These are phyloP conservation scores for Lactuca saligna DNA, from an alignment of 129 eudicot species.

Conservation along the genomic window DNA sequence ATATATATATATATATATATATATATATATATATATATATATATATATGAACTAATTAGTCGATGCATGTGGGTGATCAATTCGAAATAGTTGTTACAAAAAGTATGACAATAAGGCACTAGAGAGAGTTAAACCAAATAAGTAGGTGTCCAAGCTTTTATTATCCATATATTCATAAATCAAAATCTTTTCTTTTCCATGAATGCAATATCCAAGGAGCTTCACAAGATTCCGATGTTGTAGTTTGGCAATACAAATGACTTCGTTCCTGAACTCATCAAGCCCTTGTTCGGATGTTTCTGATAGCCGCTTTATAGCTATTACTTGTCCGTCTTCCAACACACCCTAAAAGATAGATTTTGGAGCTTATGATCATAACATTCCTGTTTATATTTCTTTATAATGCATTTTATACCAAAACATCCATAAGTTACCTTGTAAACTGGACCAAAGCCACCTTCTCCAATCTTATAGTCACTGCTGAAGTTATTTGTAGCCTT, in stretches of 20 bases:
- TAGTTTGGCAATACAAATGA: slow-evolving; percentile 1
- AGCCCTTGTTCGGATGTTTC: background rate
- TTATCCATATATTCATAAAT: background rate
- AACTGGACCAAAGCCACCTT: too few species aligned
- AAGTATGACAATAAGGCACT: too few species aligned
- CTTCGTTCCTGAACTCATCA: background rate
- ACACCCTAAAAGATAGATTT: background rate
- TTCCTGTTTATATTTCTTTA: too few species aligned
- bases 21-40: background rate
- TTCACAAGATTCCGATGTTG: slow-evolving; percentile 19
- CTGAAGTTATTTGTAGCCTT: too few species aligned
- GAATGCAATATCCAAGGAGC: slow-evolving; percentile 31
- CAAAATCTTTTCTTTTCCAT: slow-evolving; percentile 30
- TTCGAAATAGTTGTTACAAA: background rate
- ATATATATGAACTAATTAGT: background rate
- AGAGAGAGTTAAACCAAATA: too few species aligned
- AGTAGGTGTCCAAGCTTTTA: too few species aligned
- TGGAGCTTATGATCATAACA: background rate
- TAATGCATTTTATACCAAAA: too few species aligned
- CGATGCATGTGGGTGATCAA: too few species aligned
- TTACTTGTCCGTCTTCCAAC: background rate
- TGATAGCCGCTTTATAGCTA: background rate
- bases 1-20: background rate
- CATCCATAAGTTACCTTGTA: too few species aligned
- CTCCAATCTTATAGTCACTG: too few species aligned